phyloP scores from a whole-genome alignment of 192 early-diverging fungal species.

The Lunasporangiospora selenospora region DNA sequence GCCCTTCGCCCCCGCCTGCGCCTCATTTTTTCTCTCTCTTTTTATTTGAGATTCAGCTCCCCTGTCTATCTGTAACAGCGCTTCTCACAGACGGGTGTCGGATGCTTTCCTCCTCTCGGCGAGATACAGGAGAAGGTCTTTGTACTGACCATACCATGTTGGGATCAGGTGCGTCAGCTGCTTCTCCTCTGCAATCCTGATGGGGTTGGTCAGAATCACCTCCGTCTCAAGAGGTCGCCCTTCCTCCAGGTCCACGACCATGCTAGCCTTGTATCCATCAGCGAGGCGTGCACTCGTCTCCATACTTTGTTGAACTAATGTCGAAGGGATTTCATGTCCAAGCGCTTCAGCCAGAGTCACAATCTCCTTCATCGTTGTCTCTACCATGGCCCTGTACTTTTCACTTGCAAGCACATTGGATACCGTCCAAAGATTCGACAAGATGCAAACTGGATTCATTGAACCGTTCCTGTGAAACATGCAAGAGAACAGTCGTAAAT shows the following conservation, averaged over 20 bases:
- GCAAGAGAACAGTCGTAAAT: neutral
- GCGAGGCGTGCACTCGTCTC: slow-evolving; percentile 41
- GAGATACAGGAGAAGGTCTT: slow-evolving; percentile 35
- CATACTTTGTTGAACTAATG: slow-evolving; percentile 44
- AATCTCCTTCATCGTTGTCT: slow-evolving; percentile 62
- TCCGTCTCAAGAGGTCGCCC: slow-evolving; percentile 50
- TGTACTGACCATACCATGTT: slow-evolving; percentile 34
- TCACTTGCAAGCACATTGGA: slow-evolving; percentile 59
- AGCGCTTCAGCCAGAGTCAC: slow-evolving; percentile 57
- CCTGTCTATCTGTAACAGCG: too few species aligned
- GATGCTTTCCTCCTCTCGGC: neutral
- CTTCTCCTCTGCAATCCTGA: slow-evolving; percentile 37
- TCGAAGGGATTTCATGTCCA: slow-evolving; percentile 45
- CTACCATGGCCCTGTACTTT: slow-evolving; percentile 48
- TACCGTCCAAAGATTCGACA: slow-evolving; percentile 60
- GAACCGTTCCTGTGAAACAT: slow-evolving; percentile 63
- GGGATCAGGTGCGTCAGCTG: slow-evolving; percentile 41
- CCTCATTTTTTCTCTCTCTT: too few species aligned
- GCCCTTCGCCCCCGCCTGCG: too few species aligned
- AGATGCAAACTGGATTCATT: slow-evolving; percentile 71
- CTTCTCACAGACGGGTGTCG: too few species aligned
- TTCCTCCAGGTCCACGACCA: slow-evolving; percentile 52
- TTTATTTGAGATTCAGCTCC: too few species aligned
- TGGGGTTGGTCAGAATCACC: slow-evolving; percentile 46
- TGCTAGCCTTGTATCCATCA: slow-evolving; percentile 51